Base-by-base conservation (phyloP, 2,329 filamentous ascomycete species). In the Podosphaera xanthii region DNA sequence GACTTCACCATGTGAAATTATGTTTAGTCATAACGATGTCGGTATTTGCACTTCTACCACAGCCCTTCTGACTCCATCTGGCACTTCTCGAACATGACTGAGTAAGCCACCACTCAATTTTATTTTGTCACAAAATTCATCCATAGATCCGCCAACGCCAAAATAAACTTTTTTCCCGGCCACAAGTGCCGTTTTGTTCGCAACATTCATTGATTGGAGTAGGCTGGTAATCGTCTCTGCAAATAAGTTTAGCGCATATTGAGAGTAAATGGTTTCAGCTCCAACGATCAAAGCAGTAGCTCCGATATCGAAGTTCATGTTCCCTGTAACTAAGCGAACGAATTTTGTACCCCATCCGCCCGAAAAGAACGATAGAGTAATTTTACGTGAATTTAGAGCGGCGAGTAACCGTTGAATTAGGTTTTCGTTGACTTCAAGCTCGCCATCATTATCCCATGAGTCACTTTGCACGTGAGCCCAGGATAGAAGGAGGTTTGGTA, bases 221-320 rank as follows among this genome's bases (percentile, higher is more conserved):
- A 87, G 71, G 3, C 72, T 72, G 49, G 84, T 75, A 10, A 89
- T 72, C 3, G 82, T 81, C 46, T 84, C 78, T 0, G 82, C 79
- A 67, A 91, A 92, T 0, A 80, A 76, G 42, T 74, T 72, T 31
- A 89, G 76, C 0, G 84, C 83, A 60, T 82, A 81, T 0, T 85
- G 86, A 2, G 83, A 87, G 71, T 92, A 92, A 52, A 92, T 91
- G 0, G 87, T 92, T 70, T 92, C 87, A 0, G 86, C 84, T 0
- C 83, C 87, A 1, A 92, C 72, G 4, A 90, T 72, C 2, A 86
- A 70, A 6, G 66, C 60, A 1, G 69, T 64, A 0, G 66, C 64
- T 44, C 10, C 40, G 0, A 74, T 71, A 31, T 59, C 57, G 22
- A 55, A 48, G n/a, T 57, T 30, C 60, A 64, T 59, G 34, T 55